Conservation (phyloP, 352 stramenopile species). For the Blastocystis hominis region DNA sequence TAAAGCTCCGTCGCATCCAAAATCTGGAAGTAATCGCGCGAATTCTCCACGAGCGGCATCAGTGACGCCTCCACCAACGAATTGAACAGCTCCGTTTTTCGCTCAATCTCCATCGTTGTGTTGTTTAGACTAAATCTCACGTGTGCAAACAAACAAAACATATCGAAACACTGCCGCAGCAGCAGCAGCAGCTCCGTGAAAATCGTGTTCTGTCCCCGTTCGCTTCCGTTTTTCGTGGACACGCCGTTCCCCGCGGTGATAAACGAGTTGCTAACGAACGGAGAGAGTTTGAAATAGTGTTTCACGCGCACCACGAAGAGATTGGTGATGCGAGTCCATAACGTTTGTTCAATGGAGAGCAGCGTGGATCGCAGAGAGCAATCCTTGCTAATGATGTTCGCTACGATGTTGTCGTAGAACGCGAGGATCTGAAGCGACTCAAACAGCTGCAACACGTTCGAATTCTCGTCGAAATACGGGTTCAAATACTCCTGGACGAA, state of each 20-base stretch:
- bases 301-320: neutral
- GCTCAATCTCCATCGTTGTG: neutral
- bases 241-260: neutral
- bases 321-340: neutral
- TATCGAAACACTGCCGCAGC: conserved; percentile 4
- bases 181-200: neutral
- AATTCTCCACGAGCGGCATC: neutral
- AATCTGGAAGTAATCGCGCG: conserved; percentile 12
- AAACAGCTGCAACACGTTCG: neutral
- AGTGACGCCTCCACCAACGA: neutral
- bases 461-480: neutral
- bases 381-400: neutral
- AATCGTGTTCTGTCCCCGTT: neutral
- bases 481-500: neutral
- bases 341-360: neutral
- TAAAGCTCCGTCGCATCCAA: neutral
- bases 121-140: conserved; percentile 8
- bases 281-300: neutral
- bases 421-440: conserved; percentile 3
- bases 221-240: neutral
- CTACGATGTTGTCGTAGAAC: conserved; percentile 10
- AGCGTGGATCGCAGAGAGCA: neutral
- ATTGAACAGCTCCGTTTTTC: conserved; percentile 38
- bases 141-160: neutral
- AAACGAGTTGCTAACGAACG: neutral